Conservation (phyloP, 495 filamentous ascomycete species). For the Amniculicola lignicola region DNA sequence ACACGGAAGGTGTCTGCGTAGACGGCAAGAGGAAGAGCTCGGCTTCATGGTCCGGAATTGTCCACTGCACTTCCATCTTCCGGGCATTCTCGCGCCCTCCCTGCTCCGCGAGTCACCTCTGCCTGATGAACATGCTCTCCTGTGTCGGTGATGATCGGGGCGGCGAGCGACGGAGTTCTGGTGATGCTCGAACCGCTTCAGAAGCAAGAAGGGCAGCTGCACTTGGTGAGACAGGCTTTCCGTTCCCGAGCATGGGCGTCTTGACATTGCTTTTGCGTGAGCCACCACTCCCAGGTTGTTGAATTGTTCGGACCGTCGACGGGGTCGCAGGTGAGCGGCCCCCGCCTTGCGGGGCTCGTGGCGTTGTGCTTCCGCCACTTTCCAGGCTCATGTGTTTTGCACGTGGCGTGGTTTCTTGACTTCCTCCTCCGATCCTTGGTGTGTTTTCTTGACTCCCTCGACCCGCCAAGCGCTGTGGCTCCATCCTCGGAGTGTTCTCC, state of each 20-base stretch:
- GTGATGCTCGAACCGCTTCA: constrained; percentile 16
- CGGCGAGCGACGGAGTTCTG: constrained; percentile 23
- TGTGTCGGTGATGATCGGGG: constrained; percentile 15
- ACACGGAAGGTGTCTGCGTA: neutral
- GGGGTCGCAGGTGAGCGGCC: constrained; percentile 31
- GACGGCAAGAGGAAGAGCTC: constrained; percentile 19
- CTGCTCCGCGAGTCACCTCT: constrained; percentile 16
- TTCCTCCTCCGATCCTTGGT: constrained; percentile 21
- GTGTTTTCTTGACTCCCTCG: constrained; percentile 22
- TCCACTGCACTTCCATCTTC: constrained; percentile 27
- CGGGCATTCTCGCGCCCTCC: constrained; percentile 7
- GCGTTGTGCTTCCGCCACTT: constrained; percentile 30
- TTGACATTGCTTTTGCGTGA: constrained; percentile 22
- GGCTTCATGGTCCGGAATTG: constrained; percentile 21
- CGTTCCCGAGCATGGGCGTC: constrained; percentile 22
- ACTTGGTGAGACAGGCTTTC: constrained; percentile 15
- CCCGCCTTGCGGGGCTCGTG: constrained; percentile 26
- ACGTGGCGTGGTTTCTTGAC: constrained; percentile 34
- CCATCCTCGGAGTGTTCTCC: neutral
- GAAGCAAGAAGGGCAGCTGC: constrained; percentile 25
- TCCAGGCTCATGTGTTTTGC: constrained; percentile 23
- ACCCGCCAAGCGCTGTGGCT: neutral
- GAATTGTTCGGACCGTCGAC: constrained; percentile 25
- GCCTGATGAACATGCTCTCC: constrained; percentile 13
- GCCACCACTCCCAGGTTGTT: constrained; percentile 27